Percentiles rank a stretch among this genome's conserved stretches.
phyloP scores from a whole-genome alignment of 2,329 filamentous ascomycete species.

The Tolypocladium inflatum region DNA sequence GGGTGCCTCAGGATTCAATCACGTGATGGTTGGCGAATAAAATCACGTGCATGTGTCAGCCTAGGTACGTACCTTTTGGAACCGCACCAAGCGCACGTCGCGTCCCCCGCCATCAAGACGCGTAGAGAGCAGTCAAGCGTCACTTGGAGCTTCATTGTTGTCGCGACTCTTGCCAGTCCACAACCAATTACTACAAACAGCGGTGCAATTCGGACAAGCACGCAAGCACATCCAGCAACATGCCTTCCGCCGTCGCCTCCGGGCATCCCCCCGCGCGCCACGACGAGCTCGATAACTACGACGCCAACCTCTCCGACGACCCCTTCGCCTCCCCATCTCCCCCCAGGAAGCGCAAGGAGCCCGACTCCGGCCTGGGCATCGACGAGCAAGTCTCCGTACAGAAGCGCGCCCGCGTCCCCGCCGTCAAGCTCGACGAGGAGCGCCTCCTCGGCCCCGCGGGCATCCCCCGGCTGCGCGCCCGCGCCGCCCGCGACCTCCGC shows the following conservation, averaged over 20 bases:
- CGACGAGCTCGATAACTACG: constrained; percentile 69
- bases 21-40: constrained; percentile 14
- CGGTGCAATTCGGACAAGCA: background rate
- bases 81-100: constrained; percentile 2
- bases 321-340: constrained; percentile 37
- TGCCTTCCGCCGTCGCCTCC: constrained; percentile 14
- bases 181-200: background rate
- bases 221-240: constrained; percentile 1
- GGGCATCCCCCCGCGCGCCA: constrained; percentile 17
- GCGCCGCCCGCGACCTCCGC: constrained; percentile 56
- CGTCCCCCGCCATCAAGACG: constrained; percentile 7
- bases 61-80: background rate
- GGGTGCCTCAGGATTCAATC: constrained; percentile 20
- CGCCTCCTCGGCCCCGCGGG: constrained; percentile 73
- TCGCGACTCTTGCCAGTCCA: background rate
- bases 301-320: constrained; percentile 43
- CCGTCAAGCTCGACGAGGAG: constrained; percentile 79
- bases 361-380: constrained; percentile 56
- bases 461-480: constrained; percentile 69
- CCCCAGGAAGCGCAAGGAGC: constrained; percentile 37
- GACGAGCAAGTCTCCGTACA: constrained; percentile 79
- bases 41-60: constrained; percentile 3
- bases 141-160: background rate
- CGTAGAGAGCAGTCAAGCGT: constrained; percentile 2
- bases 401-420: constrained; percentile 61